Conservation (phyloP, 192 early-diverging fungal species). For the Chytriomyces sp. region DNA sequence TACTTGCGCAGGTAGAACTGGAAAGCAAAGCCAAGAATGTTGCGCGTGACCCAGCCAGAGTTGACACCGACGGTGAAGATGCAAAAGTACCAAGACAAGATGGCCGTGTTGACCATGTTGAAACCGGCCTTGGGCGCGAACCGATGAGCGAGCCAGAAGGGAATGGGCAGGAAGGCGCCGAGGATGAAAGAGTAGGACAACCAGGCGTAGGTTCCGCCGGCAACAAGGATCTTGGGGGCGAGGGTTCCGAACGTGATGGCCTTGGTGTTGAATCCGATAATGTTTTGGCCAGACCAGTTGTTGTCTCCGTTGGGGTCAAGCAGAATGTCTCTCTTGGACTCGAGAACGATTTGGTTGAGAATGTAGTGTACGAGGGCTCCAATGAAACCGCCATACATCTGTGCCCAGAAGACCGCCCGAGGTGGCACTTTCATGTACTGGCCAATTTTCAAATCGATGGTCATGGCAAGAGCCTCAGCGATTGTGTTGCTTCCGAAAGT, state of each 20-base stretch:
- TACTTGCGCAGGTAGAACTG: conserved; percentile 72
- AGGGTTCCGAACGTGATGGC: conserved; percentile 77
- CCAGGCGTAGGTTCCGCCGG: conserved; percentile 60
- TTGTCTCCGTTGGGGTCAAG: conserved; percentile 46
- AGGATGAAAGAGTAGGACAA: conserved; percentile 54
- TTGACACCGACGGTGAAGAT: conserved; percentile 40
- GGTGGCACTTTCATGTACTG: conserved; percentile 56
- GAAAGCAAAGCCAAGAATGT: conserved; percentile 66
- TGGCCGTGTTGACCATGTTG: too few species aligned
- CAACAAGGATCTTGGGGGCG: conserved; percentile 60
- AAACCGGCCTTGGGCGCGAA: conserved; percentile 71
- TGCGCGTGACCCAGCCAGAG: conserved; percentile 9
- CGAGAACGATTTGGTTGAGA: conserved; percentile 2
- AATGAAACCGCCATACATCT: conserved; percentile 65
- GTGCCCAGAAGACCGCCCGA: conserved; percentile 71
- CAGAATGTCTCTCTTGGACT: conserved; percentile 8
- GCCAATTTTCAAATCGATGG: conserved; percentile 53
- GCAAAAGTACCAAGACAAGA: conserved; percentile 61
- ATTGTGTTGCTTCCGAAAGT: conserved; percentile 63
- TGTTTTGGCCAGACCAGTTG: conserved; percentile 66
- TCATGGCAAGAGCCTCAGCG: conserved; percentile 62
- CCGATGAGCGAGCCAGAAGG: conserved; percentile 63
- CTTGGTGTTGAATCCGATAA: conserved; percentile 66
- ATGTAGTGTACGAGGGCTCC: conserved; percentile 42
- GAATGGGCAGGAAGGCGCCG: conserved; percentile 56